Evolutionary conservation across 345 rosid species (phyloP), one percentile per base, ranked within the genome.

Genomic region (Salix brachista): DNA sequence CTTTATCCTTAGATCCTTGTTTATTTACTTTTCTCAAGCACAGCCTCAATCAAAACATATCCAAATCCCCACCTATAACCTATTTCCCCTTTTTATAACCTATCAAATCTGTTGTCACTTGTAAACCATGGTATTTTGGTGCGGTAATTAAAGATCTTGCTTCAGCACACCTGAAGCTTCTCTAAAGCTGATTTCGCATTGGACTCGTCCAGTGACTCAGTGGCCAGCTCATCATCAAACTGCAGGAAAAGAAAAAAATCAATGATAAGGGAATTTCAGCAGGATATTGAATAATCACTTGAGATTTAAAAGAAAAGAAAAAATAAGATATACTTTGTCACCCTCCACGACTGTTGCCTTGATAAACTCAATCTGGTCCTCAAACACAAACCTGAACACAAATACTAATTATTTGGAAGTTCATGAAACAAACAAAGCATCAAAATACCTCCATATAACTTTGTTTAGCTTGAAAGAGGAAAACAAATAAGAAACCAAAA

Each of bases 281-380:
- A 71, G 18, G 64, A 71, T 48, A 54, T 23, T 34, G 56, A 30
- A 13, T 36, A 21, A 73, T 28, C n/a, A 72, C 67, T 34, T 72
- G 68, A 21, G 76, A 16, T 76, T 28, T 70, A 48, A 74, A 6
- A 44, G 5, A 44, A 44, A 13, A 13, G 5, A 2, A 44, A 44
- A 44, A 9, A 30, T 41, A 41, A 74, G 77, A 75, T 83, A 79
- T 87, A 91, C 98, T 82, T 89, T 87, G 77, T 91, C 99, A 75
- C 98, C 99, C 74, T 86, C 90, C 87, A 93, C 86, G 56, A 91
- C 97, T 48, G 91, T 86, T 74, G 90, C 93, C 90, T 86, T 91
- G 77, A 96, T 86, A 80, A 96, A 96, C 34, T 88, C 93, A 81
- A 96, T 96, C 87, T 96, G 96, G 84, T 96, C 97, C 87, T 93